A percentile compares a stretch with the other conserved stretches of the same genome.
Evolutionary conservation across 768 basidiomycete species (phyloP).

Genomic region (Lactifluus hygrophoroides): DNA sequence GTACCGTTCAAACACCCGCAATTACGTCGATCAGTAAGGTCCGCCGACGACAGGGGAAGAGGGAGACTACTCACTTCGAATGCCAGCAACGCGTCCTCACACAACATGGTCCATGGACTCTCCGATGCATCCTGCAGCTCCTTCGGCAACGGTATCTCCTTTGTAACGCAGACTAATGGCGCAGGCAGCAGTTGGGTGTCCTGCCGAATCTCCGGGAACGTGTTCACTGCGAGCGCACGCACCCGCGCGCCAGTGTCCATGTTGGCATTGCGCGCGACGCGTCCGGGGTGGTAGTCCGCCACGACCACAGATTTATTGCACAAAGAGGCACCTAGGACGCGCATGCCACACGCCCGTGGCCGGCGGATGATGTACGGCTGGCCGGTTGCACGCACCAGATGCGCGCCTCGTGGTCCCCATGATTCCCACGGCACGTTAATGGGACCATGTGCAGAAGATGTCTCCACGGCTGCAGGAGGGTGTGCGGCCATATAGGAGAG

Average conservation of each 20-base stretch:
- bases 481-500: constrained; percentile 6
- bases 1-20: background rate
- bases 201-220: background rate
- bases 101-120: constrained; percentile 12
- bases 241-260: background rate
- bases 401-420: constrained; percentile 9
- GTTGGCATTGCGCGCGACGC: background rate
- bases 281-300: constrained; percentile 7
- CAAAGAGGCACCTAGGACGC: constrained; percentile 3
- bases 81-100: constrained; percentile 13
- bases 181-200: background rate
- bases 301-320: background rate
- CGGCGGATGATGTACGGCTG: constrained; percentile 6
- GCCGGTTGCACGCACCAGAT: background rate
- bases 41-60: background rate
- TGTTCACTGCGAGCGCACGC: background rate
- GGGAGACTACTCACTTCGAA: constrained; percentile 8
- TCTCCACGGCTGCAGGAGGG: background rate
- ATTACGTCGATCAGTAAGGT: background rate
- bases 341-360: constrained; percentile 7
- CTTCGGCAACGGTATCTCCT: constrained; percentile 6
- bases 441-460: background rate
- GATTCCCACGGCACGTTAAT: constrained; percentile 5
- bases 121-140: constrained; percentile 1
- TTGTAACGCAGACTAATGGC: background rate